Conservation (phyloP, 1,284 basidiomycete genomes). For the Ceratobasidium sp. region DNA sequence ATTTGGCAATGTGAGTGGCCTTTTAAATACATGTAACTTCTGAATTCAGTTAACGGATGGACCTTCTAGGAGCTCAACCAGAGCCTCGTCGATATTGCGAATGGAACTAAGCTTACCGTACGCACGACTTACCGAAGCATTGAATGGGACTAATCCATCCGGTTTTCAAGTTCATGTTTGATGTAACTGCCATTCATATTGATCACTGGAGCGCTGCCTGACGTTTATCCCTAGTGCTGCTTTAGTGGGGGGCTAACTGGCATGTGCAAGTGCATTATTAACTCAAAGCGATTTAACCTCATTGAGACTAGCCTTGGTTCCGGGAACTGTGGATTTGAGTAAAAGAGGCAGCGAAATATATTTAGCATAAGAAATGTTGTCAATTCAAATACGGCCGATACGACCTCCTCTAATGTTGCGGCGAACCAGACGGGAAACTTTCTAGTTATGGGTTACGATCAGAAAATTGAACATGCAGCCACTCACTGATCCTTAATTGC, state of each 20-base stretch:
- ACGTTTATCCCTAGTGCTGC: constrained; percentile 3
- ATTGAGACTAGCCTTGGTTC: background rate
- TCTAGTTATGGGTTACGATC: background rate
- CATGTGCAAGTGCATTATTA: background rate
- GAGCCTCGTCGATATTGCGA: background rate
- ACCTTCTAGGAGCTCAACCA: constrained; percentile 9
- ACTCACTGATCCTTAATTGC: background rate
- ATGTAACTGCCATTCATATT: constrained; percentile 1
- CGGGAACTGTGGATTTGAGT: constrained; percentile 5
- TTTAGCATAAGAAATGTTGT: background rate
- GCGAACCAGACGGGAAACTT: background rate
- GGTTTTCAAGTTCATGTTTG: constrained; percentile 17
- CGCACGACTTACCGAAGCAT: background rate
- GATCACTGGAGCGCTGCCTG: background rate
- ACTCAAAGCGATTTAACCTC: background rate
- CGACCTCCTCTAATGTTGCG: background rate
- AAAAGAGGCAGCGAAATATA: background rate
- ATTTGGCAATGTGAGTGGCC: constrained; percentile 1
- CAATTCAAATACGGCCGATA: background rate
- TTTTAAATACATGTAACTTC: background rate
- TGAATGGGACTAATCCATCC: background rate
- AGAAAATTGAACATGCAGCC: background rate
- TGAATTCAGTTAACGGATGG: background rate
- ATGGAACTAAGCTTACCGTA: constrained; percentile 22
- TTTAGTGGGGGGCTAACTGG: constrained; percentile 23